Base-by-base conservation (phyloP, 176 grass and related monocot species). In the Lolium rigidum region DNA sequence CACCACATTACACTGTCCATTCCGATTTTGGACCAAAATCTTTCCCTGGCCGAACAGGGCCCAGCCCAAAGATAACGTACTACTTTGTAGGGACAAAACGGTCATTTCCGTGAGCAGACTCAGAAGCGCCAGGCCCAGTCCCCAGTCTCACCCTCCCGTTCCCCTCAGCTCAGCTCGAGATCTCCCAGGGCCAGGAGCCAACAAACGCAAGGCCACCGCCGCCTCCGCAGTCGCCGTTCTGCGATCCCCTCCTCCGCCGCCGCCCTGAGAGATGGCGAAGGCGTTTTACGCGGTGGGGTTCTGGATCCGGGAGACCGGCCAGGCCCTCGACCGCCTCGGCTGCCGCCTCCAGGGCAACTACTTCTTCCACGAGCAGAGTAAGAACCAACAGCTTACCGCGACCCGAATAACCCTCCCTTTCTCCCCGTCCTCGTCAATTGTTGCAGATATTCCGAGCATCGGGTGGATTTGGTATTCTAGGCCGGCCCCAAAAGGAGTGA, bases 221-320 rank as follows among this genome's bases (percentile, higher is more conserved):
- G 50, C 48, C 14, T 17, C 49, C 20, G 60, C 60, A 81, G 12
- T 15, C 59, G 44, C 21, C 76, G 73, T 69, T n/a, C 88, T 9
- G 73, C 79, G 74, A 66, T 38, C 46, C 57, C 14, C 15, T 57
- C 18, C 55, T 44, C 43, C 15, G 25, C 17, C 59, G 60, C 83
- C 70, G 21, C 48, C 77, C 10, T 11, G 62, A 60, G 90, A 85
- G 81, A 91, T 94, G 93, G 85, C 90, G 62, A 98, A 95, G 82
- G 91, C 93, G 78, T 86, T 98, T 81, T 98, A 98, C 90, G 79
- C 95, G 76, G 91, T 98, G 47, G 95, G 95, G 60, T 95, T 98
- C 90, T 98, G 95, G 95, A 93, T 98, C 87, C 90, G 93, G 85
- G 95, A 95, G 88, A 95, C 95, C 66, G 95, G 95, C 66, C 95